Evolutionary conservation across 306 rosid genomes (phyloP).

Genomic region (Benincasa hispida): DNA sequence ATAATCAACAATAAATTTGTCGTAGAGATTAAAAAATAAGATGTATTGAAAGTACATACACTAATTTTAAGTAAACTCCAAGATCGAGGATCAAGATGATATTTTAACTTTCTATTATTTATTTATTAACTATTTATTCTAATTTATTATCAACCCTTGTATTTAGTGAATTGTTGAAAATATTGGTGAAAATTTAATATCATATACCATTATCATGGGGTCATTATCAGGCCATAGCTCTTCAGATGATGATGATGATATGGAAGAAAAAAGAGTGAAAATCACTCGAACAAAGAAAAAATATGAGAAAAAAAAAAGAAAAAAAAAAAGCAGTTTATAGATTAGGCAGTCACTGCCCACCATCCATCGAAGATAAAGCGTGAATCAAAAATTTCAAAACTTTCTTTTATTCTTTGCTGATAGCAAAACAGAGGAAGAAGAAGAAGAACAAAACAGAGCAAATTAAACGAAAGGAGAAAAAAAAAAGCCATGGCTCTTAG

Average conservation of each 20-base stretch:
- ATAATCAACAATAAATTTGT: no score
- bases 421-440: background rate
- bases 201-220: no score
- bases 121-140: no score
- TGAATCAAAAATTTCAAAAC: background rate
- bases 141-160: no score
- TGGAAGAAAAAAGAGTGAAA: background rate
- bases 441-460: background rate
- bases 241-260: background rate
- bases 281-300: background rate
- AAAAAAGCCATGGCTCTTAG: slow-evolving; percentile 55
- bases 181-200: no score
- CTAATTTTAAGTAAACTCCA: no score
- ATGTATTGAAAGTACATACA: no score
- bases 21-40: no score
- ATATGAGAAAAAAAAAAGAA: background rate
- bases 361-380: slow-evolving; percentile 7
- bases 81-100: no score
- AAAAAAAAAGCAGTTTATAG: background rate
- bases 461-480: background rate
- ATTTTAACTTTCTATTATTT: no score
- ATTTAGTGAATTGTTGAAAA: no score
- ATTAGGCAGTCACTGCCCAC: slow-evolving; percentile 10
- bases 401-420: background rate
- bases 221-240: no score